Conservation (phyloP, 1,284 basidiomycete species). For the Tetrapyrgos nigripes region DNA sequence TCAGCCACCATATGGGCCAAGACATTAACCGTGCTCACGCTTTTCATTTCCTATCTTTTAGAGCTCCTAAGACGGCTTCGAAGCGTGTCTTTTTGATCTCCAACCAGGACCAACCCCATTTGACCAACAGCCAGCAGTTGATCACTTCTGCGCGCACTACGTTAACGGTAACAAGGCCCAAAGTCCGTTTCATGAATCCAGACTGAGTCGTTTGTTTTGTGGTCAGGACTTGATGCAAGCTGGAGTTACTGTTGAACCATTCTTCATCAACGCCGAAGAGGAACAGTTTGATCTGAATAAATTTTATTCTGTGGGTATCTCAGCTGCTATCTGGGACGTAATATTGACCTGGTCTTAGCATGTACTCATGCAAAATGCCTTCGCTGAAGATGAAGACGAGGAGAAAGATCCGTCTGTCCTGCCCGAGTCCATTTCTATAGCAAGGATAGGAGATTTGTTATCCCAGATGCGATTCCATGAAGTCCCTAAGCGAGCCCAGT, state of each 20-base stretch:
- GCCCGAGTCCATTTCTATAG: slow-evolving; percentile 71
- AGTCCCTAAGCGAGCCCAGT: slow-evolving; percentile 87
- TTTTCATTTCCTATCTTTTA: slow-evolving; percentile 34
- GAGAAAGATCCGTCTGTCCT: slow-evolving; percentile 59
- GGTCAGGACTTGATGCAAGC: slow-evolving; percentile 85
- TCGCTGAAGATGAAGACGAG: slow-evolving; percentile 54
- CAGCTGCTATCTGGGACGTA: slow-evolving; percentile 7
- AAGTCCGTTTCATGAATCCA: background rate
- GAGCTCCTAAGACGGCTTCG: slow-evolving; percentile 84
- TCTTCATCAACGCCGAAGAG: slow-evolving; percentile 83
- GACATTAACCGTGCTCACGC: background rate
- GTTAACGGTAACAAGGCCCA: slow-evolving; percentile 54
- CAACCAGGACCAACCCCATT: slow-evolving; percentile 79
- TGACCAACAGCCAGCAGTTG: slow-evolving; percentile 56
- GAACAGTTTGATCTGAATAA: slow-evolving; percentile 77
- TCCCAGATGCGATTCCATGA: slow-evolving; percentile 86
- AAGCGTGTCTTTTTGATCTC: slow-evolving; percentile 95
- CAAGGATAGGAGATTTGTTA: slow-evolving; percentile 80
- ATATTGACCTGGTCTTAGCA: slow-evolving; percentile 43
- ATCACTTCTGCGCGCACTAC: slow-evolving; percentile 73
- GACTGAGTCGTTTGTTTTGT: slow-evolving; percentile 9
- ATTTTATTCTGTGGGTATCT: slow-evolving; percentile 81
- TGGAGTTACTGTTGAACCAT: slow-evolving; percentile 88
- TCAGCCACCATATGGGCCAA: too few species aligned
- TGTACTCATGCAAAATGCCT: slow-evolving; percentile 63